Evolutionary conservation across 768 basidiomycete species (phyloP), one percentile per base, ranked within the genome.

Genomic region (Trametes sanguinea): DNA sequence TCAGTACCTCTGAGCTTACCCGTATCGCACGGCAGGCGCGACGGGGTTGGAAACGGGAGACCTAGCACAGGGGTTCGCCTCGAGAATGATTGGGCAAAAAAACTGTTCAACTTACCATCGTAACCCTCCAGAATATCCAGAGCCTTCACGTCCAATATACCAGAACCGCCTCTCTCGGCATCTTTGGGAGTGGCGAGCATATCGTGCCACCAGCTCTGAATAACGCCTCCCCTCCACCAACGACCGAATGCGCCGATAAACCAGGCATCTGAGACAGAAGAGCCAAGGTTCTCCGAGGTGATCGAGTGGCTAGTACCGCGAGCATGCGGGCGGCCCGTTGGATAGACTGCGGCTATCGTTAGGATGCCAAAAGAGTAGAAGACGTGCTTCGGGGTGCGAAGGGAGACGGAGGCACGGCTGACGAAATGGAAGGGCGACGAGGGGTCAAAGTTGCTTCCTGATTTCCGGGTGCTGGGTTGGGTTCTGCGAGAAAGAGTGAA

Each of bases 191-290:
- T 77, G 37, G 83, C 76, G 65, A 88, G 79, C 59, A 84, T 81
- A 74, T 89, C 85, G 65, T 85, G 84, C 76, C 86, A 91, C 87
- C 89, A 90, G n/a, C 85, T 81, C 65, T 92, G 88, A 59, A 93
- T 78, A n/a, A 84, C 76, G 43, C 91, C 92, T 47, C 89, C 92
- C 50, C 88, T 79, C 89, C 91, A 95, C 94, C 94, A 96, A 64
- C 83, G 85, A 1, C 94, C 94, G 75, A 95, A 95, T 10, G 88
- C 88, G 33, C 94, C 94, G 63, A 96, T 80, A 74, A 92, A 96
- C 90, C 93, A 94, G 39, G 89, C 85, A 74, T 95, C 90, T 32
- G 85, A 82, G 54, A 68, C 52, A 33, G 62, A 62, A 11, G 66
- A 60, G 57, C 8, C 54, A 51, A 33, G 57, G 42, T 40, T 46